phyloP scores from a whole-genome alignment of 2,329 filamentous ascomycete genomes.

The Stemphylium beticola region DNA sequence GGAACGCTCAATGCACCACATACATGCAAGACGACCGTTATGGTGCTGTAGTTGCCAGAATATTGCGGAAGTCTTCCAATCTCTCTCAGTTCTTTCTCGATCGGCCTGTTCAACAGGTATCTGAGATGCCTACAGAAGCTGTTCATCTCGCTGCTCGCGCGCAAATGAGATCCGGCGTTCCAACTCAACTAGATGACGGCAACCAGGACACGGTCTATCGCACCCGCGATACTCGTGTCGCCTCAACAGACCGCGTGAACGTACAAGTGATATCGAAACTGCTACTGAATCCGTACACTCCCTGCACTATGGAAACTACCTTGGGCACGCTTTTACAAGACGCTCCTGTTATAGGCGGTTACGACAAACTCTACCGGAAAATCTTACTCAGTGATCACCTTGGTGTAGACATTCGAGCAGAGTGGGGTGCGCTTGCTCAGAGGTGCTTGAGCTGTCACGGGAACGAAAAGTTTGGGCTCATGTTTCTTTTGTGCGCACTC shows the following conservation, averaged over 20 bases:
- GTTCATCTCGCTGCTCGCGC: constrained; percentile 29
- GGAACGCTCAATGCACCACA: constrained; percentile 35
- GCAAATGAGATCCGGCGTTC: constrained; percentile 1
- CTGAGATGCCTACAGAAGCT: neutral
- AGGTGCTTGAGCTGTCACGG: constrained; percentile 37
- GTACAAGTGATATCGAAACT: constrained; percentile 16
- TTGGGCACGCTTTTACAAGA: constrained; percentile 35
- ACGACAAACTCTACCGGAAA: constrained; percentile 38
- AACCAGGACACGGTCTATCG: constrained; percentile 15
- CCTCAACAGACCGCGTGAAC: constrained; percentile 10
- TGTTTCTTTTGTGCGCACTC: constrained; percentile 57
- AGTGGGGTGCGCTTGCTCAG: constrained; percentile 56
- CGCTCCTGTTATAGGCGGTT: constrained; percentile 51
- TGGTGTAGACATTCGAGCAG: constrained; percentile 41
- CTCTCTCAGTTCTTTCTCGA: constrained; percentile 15
- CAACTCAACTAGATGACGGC: neutral
- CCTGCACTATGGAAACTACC: constrained; percentile 4
- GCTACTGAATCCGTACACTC: constrained; percentile 17
- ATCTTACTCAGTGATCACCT: constrained; percentile 51
- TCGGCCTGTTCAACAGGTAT: neutral
- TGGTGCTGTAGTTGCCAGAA: constrained; percentile 15
- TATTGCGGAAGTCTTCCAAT: constrained; percentile 17
- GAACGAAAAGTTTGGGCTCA: constrained; percentile 47
- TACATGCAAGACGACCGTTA: constrained; percentile 45
- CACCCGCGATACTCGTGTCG: constrained; percentile 17